Evolutionary conservation across 441 rosid genomes (phyloP), one percentile per base, ranked within the genome.

Genomic region (Kokia cookei): DNA sequence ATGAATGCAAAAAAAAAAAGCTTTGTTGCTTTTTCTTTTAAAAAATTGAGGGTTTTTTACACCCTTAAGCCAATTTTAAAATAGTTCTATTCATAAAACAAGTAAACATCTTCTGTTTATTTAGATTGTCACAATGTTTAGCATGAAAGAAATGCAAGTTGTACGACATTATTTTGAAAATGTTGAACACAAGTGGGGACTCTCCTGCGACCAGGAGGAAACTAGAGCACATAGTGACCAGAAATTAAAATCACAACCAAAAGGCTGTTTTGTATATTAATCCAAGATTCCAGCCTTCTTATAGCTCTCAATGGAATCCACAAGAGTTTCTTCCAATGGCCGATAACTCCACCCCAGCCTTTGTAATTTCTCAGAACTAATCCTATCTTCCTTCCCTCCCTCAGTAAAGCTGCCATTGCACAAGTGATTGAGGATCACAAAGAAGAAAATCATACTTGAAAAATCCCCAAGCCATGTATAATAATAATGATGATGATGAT

Each of bases 311-410:
- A 91, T 85, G 7, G 98, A 80, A 72, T 92, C 96, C 13, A 74
- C 77, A 0, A 91, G 87, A 59, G 89, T 92, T 75, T 89, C 89
- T 74, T 92, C 94, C 77, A 91, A 45, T 6, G 90, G 79, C 64
- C 89, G 73, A 77, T 72, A 83, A 61, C 76, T 88, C 97, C 99
- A 94, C 37, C 99, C 96, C 15, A 92, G 79, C 71, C 65, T 85
- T 78, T 79, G 90, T 81, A 94, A 51, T 77, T 89, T 94, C 71
- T 86, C 91, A 5, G 97, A 87, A 75, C 82, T 92, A 77, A 87
- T 0, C 13, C 0, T 37, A 5, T 1, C n/a, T 60, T 47, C 71
- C 37, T 42, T 84, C 37, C 60, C 87, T 22, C 6, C 73, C 72
- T 85, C 89, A 0, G 74, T 71, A 80, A 77, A 92, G 61, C 98